These are phyloP conservation scores for Backusella macrospora DNA, from an alignment of 192 early-diverging fungal genomes.

Conservation along the genomic window DNA sequence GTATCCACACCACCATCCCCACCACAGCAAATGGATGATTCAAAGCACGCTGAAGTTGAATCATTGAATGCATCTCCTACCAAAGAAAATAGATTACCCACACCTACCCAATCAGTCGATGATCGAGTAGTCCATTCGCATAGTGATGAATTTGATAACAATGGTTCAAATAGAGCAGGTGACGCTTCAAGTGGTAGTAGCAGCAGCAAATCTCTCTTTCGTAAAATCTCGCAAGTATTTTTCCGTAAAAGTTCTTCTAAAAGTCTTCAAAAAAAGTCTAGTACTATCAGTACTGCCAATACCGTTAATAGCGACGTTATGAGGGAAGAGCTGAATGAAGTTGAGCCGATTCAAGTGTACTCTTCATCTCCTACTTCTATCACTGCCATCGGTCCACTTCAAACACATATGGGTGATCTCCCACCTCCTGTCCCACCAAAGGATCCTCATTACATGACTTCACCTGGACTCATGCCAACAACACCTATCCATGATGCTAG, in stretches of 20 bases:
- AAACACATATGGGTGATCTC: no score
- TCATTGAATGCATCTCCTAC: background rate
- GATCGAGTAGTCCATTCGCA: background rate
- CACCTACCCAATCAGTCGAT: background rate
- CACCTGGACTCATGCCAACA: no score
- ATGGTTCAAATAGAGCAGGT: background rate
- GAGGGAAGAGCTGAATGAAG: background rate
- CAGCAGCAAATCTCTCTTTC: constrained; percentile 18
- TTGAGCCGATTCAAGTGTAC: no score
- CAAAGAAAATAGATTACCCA: constrained; percentile 1
- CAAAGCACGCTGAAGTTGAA: constrained; percentile 12
- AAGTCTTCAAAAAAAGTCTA: constrained; percentile 6
- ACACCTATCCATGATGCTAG: background rate
- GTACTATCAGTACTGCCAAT: background rate
- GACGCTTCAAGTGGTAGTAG: background rate
- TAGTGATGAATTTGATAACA: background rate
- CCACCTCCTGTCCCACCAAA: constrained; percentile 23
- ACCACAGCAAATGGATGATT: constrained; percentile 10
- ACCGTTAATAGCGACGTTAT: background rate
- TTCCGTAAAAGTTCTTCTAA: constrained; percentile 10
- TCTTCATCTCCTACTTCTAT: no score
- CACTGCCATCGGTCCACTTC: background rate
- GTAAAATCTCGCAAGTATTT: constrained; percentile 20
- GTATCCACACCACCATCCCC: constrained; percentile 9
- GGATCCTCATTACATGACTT: background rate